Base-by-base conservation (phyloP, 2,329 filamentous ascomycete genomes). In the Grosmannia serpens region DNA sequence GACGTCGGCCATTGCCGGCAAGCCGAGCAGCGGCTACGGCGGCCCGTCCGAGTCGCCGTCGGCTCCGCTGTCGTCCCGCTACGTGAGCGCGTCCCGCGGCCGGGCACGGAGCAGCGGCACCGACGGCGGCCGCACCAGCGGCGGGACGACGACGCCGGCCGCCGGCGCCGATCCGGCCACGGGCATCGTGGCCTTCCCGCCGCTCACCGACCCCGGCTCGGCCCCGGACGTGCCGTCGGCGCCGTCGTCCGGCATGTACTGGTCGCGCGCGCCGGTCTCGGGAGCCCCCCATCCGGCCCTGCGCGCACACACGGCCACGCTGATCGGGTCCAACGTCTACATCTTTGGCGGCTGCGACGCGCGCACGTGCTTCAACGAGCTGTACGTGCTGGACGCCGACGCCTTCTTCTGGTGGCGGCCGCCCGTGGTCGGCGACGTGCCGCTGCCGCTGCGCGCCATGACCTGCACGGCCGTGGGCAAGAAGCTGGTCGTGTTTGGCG, bases 161-260 rank as follows among this genome's bases (percentile, higher is more conserved):
- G 17, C 57, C 67, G 24, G 68, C 69, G 22, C 65, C 31, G 10
- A 35, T 22, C 38, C 69, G 7, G 69, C 71, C 35, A 72, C 74
- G 24, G 69, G 74, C 55, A 74, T 81, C 64, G 73, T 73, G 9
- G 68, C 76, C 2, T 83, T 81, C 54, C 83, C 83, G 38, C 73
- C 80, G n/a, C 73, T 85, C 5, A 78, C 77, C 41, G 77, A 83
- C 64, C 75, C 80, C 13, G 73, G 73, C 52, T 78, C 77, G 29
- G 80, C 80, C 1, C 78, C 82, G 7, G 79, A 86, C 59, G 83
- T 87, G 22, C 75, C 78, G 11, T 74, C 79, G 3, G 83, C 85
- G 20, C 85, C 85, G 29, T 80, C 85, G 22, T 85, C 82, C 54
- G 85, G 84, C 65, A 87, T 88, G 84, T 88, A 88, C 72, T 87